Evolutionary conservation across 345 rosid species (phyloP).

Genomic region (Corymbia maculata): DNA sequence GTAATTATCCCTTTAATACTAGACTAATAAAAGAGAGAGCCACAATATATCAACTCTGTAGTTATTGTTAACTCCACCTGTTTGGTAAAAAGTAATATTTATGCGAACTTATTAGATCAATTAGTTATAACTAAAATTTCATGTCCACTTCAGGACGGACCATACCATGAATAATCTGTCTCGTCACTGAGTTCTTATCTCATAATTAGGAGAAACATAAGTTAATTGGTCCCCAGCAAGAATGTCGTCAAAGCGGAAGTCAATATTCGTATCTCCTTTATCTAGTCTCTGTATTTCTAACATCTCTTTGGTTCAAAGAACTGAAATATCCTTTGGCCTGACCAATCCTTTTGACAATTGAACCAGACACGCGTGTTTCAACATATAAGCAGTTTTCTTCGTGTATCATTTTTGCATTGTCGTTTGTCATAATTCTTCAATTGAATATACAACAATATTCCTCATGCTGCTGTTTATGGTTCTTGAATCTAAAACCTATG

Average conservation of each 20-base stretch:
- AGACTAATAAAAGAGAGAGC: neutral
- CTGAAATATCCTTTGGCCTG: neutral
- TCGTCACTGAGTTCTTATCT: neutral
- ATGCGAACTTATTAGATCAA: neutral
- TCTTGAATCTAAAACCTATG: neutral
- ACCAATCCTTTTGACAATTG: neutral
- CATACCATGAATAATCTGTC: neutral
- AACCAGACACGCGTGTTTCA: neutral
- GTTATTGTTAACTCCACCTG: neutral
- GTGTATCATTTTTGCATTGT: neutral
- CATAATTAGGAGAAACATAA: neutral
- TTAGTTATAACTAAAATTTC: neutral
- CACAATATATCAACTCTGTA: neutral
- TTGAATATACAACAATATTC: neutral
- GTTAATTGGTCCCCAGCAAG: neutral
- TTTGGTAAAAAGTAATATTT: neutral
- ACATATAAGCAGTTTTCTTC: neutral
- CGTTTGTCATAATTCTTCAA: neutral
- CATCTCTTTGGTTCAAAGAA: neutral
- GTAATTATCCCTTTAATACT: neutral
- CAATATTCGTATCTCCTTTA: neutral
- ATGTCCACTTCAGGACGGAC: neutral
- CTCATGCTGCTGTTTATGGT: neutral
- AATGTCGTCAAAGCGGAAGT: neutral
- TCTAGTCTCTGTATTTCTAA: neutral